These are phyloP conservation scores for Solanum habrochaites DNA, from an alignment of 257 asterid species.

Conservation along the genomic window DNA sequence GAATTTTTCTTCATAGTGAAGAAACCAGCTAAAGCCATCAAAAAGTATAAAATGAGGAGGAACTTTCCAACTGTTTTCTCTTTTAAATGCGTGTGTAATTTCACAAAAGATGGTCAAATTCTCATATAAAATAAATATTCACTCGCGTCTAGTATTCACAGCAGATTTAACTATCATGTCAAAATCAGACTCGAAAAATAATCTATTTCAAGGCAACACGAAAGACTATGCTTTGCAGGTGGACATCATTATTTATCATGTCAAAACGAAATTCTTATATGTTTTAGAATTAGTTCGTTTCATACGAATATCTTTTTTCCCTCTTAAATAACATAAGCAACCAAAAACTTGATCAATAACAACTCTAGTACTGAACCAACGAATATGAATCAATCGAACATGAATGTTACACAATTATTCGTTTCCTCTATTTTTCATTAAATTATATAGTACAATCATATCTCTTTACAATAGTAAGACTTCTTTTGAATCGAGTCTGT, in stretches of 20 bases:
- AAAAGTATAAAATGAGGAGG: neutral
- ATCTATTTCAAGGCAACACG: neutral
- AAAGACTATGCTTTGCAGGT: too few species aligned
- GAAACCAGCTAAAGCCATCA: neutral
- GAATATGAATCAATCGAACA: neutral
- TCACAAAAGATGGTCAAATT: neutral
- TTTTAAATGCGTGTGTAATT: neutral
- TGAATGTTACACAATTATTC: neutral
- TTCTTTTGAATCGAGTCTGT: neutral
- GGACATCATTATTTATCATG: neutral
- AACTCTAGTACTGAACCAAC: neutral
- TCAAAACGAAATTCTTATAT: neutral
- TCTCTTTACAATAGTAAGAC: neutral
- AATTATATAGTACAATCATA: neutral
- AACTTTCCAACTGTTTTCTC: neutral
- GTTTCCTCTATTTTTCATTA: neutral
- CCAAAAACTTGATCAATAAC: neutral
- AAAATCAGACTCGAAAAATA: neutral
- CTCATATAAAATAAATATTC: too few species aligned
- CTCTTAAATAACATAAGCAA: neutral
- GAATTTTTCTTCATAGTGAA: neutral
- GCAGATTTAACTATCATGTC: too few species aligned
- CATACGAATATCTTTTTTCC: neutral
- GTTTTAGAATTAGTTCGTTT: neutral
- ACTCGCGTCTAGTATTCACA: neutral